These are phyloP conservation scores for Uromyces viciae-fabae DNA, from an alignment of 1,284 basidiomycete genomes.

Conservation along the genomic window DNA sequence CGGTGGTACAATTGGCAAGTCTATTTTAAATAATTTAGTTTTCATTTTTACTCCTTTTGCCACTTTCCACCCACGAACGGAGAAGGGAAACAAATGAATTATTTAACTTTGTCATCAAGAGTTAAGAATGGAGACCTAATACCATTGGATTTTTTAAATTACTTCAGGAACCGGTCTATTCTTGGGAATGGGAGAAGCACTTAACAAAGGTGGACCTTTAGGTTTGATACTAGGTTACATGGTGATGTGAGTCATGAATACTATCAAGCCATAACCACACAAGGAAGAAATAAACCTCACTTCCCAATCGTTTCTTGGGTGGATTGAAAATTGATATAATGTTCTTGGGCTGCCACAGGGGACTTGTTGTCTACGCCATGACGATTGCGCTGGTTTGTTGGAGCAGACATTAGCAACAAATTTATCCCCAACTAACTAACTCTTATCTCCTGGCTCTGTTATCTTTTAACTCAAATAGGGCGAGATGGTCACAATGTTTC, in stretches of 20 bases:
- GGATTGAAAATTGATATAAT: background rate
- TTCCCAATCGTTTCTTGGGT: too few relatives aligned
- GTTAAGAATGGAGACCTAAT: too few relatives aligned
- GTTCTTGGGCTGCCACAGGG: background rate
- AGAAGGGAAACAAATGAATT: too few relatives aligned
- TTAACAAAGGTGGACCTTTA: slow-evolving; percentile 57
- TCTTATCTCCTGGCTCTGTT: background rate
- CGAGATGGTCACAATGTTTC: slow-evolving; percentile 46
- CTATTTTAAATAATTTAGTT: too few relatives aligned
- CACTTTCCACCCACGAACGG: too few relatives aligned
- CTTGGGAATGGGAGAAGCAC: slow-evolving; percentile 67
- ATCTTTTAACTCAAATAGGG: slow-evolving; percentile 21
- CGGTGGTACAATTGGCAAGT: slow-evolving; percentile 37
- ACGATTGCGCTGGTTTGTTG: slow-evolving; percentile 37
- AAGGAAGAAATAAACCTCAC: background rate
- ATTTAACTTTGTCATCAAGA: too few relatives aligned
- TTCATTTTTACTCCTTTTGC: too few relatives aligned
- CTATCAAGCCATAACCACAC: background rate
- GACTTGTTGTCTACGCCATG: slow-evolving; percentile 41
- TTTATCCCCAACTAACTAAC: background rate
- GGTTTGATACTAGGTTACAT: slow-evolving; percentile 56
- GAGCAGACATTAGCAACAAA: background rate
- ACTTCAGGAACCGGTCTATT: slow-evolving; percentile 59
- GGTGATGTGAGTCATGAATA: slow-evolving; percentile 49
- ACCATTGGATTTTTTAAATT: background rate